Percentiles rank a stretch among this genome's conserved stretches.
These are phyloP conservation scores for Cryptosporidium canis DNA, from an alignment of 169 alveolate species.

Conservation along the genomic window DNA sequence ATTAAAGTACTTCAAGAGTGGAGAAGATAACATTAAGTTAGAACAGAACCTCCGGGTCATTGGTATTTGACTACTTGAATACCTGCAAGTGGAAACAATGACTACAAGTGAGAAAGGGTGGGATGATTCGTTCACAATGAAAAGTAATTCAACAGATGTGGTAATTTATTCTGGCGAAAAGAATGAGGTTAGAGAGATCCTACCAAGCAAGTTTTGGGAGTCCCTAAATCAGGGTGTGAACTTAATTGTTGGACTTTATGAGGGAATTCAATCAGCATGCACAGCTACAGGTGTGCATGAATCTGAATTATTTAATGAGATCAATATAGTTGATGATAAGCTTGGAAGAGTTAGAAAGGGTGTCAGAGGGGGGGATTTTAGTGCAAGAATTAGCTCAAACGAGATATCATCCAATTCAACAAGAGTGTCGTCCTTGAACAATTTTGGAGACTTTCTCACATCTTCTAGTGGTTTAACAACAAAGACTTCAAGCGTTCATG, in stretches of 20 bases:
- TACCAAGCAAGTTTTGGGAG: slow-evolving; percentile 30
- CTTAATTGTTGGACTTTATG: slow-evolving; percentile 57
- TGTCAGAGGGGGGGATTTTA: background rate
- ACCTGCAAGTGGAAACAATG: background rate
- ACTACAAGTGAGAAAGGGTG: background rate
- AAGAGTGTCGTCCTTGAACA: slow-evolving; percentile 32
- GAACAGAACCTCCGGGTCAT: background rate
- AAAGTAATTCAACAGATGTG: slow-evolving; percentile 10
- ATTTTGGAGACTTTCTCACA: slow-evolving; percentile 4
- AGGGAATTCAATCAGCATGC: slow-evolving; percentile 67
- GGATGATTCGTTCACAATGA: background rate
- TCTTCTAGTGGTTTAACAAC: slow-evolving; percentile 21
- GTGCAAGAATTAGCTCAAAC: slow-evolving; percentile 2
- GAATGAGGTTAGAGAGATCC: background rate
- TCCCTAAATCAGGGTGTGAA: slow-evolving; percentile 52
- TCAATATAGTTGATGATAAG: background rate
- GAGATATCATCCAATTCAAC: slow-evolving; percentile 42
- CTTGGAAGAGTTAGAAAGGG: background rate
- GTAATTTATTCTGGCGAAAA: slow-evolving; percentile 15
- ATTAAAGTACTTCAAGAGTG: background rate
- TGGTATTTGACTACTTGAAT: background rate
- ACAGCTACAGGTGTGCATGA: slow-evolving; percentile 27
- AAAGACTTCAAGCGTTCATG: slow-evolving; percentile 56
- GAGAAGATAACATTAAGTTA: background rate
- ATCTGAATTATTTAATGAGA: slow-evolving; percentile 32